Evolutionary conservation across 768 basidiomycete genomes (phyloP).

Genomic region (Phlebiopsis gigantea): DNA sequence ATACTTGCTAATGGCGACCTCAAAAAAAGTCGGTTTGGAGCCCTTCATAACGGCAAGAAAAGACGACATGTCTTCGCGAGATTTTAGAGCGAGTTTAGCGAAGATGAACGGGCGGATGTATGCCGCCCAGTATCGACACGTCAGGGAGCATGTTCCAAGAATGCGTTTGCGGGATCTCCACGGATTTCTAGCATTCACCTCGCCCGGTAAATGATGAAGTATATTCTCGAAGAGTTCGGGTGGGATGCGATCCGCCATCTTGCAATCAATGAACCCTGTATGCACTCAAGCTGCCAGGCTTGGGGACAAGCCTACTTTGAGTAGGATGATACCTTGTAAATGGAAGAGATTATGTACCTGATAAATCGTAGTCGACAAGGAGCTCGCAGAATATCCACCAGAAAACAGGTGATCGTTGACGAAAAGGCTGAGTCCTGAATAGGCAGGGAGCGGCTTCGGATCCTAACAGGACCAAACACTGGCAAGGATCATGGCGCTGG

Average conservation of each 20-base stretch:
- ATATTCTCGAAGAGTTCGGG: neutral
- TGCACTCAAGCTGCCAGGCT: too few species aligned
- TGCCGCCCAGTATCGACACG: neutral
- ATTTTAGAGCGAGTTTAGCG: neutral
- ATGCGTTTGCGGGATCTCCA: neutral
- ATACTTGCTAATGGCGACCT: neutral
- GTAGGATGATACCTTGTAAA: too few species aligned
- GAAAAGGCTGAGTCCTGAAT: neutral
- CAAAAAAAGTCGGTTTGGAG: neutral
- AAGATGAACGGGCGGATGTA: neutral
- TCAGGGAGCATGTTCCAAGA: neutral
- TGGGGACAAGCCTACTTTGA: too few species aligned
- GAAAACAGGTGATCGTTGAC: too few species aligned
- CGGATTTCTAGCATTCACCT: neutral
- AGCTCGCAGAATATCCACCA: too few species aligned
- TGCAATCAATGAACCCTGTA: neutral
- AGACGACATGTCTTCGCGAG: neutral
- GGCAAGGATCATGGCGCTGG: too few species aligned
- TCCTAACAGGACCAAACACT: conserved; percentile 5
- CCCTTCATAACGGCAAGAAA: neutral
- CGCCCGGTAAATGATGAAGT: neutral
- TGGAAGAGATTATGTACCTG: too few species aligned
- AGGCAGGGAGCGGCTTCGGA: neutral
- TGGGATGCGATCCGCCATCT: neutral
- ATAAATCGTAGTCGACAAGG: too few species aligned